A percentile compares a stretch with the other conserved stretches of the same genome.
Conservation (phyloP, 352 stramenopile species). For the Globisporangium heterothallicum region DNA sequence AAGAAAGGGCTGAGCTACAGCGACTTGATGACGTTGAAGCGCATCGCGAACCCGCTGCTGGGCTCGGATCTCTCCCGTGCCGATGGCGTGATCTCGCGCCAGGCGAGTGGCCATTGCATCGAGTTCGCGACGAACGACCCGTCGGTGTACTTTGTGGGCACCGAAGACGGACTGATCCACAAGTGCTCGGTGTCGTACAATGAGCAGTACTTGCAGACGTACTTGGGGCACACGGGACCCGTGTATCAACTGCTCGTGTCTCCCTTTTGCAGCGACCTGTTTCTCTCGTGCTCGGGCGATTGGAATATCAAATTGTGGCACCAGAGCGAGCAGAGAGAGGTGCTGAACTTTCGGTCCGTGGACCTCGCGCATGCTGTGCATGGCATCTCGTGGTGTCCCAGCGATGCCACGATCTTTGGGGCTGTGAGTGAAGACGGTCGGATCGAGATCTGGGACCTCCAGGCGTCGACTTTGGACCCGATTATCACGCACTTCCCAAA, state of each 20-base stretch:
- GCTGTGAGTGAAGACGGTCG: slow-evolving; percentile 85
- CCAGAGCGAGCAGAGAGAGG: slow-evolving; percentile 38
- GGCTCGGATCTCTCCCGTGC: slow-evolving; percentile 48
- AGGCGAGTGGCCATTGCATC: slow-evolving; percentile 84
- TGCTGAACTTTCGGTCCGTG: slow-evolving; percentile 71
- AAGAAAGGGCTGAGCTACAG: slow-evolving; percentile 89
- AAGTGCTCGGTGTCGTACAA: slow-evolving; percentile 92
- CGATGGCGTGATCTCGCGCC: slow-evolving; percentile 85
- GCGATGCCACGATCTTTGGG: slow-evolving; percentile 77
- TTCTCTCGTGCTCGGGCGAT: slow-evolving; percentile 87
- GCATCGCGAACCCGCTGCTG: slow-evolving; percentile 61
- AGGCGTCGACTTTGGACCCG: slow-evolving; percentile 77
- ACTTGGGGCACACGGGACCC: slow-evolving; percentile 80
- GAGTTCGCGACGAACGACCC: slow-evolving; percentile 81
- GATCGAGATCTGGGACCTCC: slow-evolving; percentile 90
- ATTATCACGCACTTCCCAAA: slow-evolving; percentile 74
- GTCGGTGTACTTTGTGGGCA: slow-evolving; percentile 88
- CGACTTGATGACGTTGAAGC: slow-evolving; percentile 89
- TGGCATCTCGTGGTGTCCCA: slow-evolving; percentile 84
- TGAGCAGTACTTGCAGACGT: slow-evolving; percentile 92
- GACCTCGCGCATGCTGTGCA: slow-evolving; percentile 79
- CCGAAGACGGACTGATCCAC: slow-evolving; percentile 89
- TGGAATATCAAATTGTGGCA: slow-evolving; percentile 90
- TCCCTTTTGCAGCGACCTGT: slow-evolving; percentile 79
- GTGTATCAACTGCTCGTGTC: slow-evolving; percentile 88